Conservation (phyloP, 2,329 filamentous ascomycete genomes). For the Alternaria sp. region DNA sequence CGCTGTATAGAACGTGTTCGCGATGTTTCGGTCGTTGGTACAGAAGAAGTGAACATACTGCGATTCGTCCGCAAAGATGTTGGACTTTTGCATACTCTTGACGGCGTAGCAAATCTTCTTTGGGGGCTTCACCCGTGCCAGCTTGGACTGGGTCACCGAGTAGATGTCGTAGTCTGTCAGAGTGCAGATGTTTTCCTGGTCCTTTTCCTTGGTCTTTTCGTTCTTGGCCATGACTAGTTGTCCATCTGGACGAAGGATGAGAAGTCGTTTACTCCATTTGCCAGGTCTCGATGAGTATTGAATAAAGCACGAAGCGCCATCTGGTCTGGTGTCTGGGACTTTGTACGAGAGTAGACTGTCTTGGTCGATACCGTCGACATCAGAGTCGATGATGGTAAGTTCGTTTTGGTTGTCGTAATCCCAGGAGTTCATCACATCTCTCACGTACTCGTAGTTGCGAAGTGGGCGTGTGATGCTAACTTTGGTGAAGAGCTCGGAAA, state of each 20-base stretch:
- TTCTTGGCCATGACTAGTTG: slow-evolving; percentile 77
- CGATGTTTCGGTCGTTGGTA: slow-evolving; percentile 72
- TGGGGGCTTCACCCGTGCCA: slow-evolving; percentile 77
- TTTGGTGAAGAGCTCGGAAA: slow-evolving; percentile 77
- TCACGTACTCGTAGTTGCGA: slow-evolving; percentile 82
- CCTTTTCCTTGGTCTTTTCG: slow-evolving; percentile 63
- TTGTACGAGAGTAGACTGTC: slow-evolving; percentile 69
- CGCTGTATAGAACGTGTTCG: slow-evolving; percentile 71
- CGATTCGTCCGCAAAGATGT: slow-evolving; percentile 79
- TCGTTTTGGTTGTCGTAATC: slow-evolving; percentile 79
- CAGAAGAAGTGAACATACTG: slow-evolving; percentile 94
- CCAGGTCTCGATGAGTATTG: slow-evolving; percentile 81
- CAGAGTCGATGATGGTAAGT: slow-evolving; percentile 69
- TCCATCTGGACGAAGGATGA: slow-evolving; percentile 75
- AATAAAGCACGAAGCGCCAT: slow-evolving; percentile 72
- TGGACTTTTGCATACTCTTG: slow-evolving; percentile 89
- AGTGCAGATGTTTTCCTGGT: slow-evolving; percentile 76
- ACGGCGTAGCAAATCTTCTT: slow-evolving; percentile 86
- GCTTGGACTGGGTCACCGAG: slow-evolving; percentile 70
- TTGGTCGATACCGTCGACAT: slow-evolving; percentile 60
- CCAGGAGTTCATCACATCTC: slow-evolving; percentile 93
- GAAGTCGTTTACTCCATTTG: slow-evolving; percentile 86
- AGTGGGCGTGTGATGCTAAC: slow-evolving; percentile 82
- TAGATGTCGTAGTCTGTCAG: slow-evolving; percentile 94
- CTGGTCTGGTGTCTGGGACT: slow-evolving; percentile 68